Base-by-base conservation (phyloP, 2,329 filamentous ascomycete genomes). In the Fusarium luffae region DNA sequence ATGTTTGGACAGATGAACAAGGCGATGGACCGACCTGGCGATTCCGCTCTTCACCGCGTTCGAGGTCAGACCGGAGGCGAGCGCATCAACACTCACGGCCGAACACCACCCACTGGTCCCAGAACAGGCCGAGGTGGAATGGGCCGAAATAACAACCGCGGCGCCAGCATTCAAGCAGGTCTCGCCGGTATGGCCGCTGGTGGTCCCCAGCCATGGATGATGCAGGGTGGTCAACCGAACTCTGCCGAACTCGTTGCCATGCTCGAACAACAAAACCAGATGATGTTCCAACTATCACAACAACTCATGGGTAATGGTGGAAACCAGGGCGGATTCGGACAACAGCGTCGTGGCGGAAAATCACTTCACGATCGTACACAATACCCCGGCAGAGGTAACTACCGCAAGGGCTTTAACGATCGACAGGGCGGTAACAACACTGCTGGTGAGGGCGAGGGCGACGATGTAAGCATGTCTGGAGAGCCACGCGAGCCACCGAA, bases 1-100 rank as follows among this genome's bases (percentile, higher is more conserved):
- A 90, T 98, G 85, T 85, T 98, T 59, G 93, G 93, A 51, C 93
- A 98, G 73, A 88, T 97, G 77, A 90, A 91, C 77, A 93, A 93
- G 75, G 89, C 90, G 16, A 90, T 97, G 88, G 93, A 97, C 74
- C 90, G 95, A 67, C 85, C 86, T 37, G 84, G 85, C 71, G 94
- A 97, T 72, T 86, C 86, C n/a, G 87, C 89, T 41, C 86, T 97
- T 63, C 94, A 97, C 79, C 91, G 93, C 57, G 91, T 96, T 46
- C 92, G 92, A 76, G 88, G 88, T 42, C 88, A 88, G 70, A 88
- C 85, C 59, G 92, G 92, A 65, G 88, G 87, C 70, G 93, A 94
- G 69, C 88, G 95, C 64, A 93, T 98, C 79, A 94, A 94, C 78
- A 87, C 90, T 14, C 93, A 97, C 72, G 83, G 82, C 34, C 89